phyloP scores from a whole-genome alignment of 1,284 basidiomycete species.

The Cutaneotrichosporon mucoides region DNA sequence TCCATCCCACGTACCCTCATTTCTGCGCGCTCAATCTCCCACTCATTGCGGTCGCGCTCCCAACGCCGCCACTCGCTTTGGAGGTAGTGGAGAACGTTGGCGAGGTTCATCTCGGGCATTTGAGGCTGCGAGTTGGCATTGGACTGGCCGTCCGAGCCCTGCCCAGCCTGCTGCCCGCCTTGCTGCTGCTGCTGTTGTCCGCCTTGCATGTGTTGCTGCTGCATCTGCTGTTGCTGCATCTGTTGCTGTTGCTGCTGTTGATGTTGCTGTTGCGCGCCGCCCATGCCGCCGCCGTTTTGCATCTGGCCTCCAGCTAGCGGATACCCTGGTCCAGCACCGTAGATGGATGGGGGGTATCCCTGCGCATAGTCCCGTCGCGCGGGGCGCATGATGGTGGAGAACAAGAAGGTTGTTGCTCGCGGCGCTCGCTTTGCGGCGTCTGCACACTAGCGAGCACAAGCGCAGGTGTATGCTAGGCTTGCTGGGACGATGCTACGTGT shows the following conservation, averaged over 20 bases:
- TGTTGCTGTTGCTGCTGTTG: slow-evolving; percentile 4
- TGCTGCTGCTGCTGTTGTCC: slow-evolving; percentile 3
- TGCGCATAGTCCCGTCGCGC: slow-evolving; percentile 12
- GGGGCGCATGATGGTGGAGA: slow-evolving; percentile 11
- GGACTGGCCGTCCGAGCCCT: slow-evolving; percentile 28
- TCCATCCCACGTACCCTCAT: slow-evolving; percentile 71
- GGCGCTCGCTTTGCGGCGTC: not conserved
- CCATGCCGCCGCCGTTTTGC: slow-evolving; percentile 15
- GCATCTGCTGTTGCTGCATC: not conserved
- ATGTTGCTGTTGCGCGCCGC: not conserved
- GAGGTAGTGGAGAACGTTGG: slow-evolving; percentile 91
- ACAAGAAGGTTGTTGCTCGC: not conserved
- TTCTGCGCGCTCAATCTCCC: slow-evolving; percentile 99
- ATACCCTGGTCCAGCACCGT: slow-evolving; percentile 9
- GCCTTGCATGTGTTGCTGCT: slow-evolving; percentile 6
- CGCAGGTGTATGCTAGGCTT: no score
- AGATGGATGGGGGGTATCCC: slow-evolving; percentile 16
- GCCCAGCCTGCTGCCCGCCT: not conserved
- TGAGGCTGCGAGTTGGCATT: slow-evolving; percentile 19
- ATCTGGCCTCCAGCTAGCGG: slow-evolving; percentile 6
- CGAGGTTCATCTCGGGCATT: slow-evolving; percentile 73
- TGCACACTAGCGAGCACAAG: not conserved
- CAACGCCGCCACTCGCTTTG: slow-evolving; percentile 97
- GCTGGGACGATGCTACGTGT: no score
- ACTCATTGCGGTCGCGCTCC: slow-evolving; percentile 96